Evolutionary conservation across 148 eudicot species (phyloP).

Genomic region (Cornus kousa): DNA sequence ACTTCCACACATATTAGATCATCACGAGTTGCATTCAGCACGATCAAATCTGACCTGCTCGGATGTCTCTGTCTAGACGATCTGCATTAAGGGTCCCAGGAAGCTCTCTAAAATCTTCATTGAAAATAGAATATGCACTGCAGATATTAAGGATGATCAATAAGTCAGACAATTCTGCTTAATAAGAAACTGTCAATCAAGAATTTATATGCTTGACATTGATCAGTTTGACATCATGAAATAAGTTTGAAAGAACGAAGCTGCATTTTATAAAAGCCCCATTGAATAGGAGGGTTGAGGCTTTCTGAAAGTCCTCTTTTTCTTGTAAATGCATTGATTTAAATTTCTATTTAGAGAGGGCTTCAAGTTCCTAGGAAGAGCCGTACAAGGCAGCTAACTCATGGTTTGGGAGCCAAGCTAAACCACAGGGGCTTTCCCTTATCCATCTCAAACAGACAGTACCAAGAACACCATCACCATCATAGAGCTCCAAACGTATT

Average conservation of each 20-base stretch:
- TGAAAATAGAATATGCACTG: constrained; percentile 97
- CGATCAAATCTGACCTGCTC: constrained; percentile 80
- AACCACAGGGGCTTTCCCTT: too few relatives aligned
- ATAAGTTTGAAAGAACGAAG: too few relatives aligned
- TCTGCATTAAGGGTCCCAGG: constrained; percentile 97
- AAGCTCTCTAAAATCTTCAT: constrained; percentile 92
- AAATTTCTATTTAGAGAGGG: too few relatives aligned
- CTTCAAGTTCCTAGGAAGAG: too few relatives aligned
- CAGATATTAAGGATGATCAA: constrained; percentile 5
- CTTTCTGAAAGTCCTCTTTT: too few relatives aligned
- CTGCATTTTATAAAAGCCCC: too few relatives aligned
- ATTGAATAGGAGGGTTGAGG: too few relatives aligned
- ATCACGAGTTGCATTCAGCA: neutral
- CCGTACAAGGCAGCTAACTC: too few relatives aligned
- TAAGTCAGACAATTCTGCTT: neutral
- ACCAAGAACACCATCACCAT: neutral
- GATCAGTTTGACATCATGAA: too few relatives aligned
- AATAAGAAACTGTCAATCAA: neutral
- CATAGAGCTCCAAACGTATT: neutral
- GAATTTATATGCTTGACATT: too few relatives aligned
- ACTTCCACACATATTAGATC: neutral
- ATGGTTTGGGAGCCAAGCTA: too few relatives aligned
- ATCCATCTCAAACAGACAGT: neutral
- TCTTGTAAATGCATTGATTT: too few relatives aligned
- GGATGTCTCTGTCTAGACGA: constrained; percentile 85